Evolutionary conservation across 352 stramenopile species (phyloP), one percentile per base, ranked within the genome.

Genomic region (Phytopythium ostracodes): DNA sequence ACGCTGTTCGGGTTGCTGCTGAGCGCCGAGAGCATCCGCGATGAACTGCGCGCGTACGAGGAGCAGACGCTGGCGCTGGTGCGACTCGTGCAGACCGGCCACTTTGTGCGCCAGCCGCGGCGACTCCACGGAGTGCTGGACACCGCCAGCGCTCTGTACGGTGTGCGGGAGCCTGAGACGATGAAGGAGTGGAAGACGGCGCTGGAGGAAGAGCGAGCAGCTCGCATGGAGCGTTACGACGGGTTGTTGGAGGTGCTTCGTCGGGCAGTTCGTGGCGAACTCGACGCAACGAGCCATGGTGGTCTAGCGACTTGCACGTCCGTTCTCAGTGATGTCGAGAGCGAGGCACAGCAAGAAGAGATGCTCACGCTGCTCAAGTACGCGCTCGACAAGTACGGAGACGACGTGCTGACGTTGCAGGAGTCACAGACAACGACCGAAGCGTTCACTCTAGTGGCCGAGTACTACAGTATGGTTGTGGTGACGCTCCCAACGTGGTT

Each of bases 401-500:
- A 56, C 11, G 50, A 29, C n/a, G n/a, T n/a, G 50, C 18, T 56
- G 8, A 43, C 29, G 1, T 11, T 18, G 1, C 8, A 40, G 3
- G 50, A 56, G 29, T 15, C 27, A 7, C 0, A 27, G 6, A 22
- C 22, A 6, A 14, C 24, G 27, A 40, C 12, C 10, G 35, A 40
- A 25, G 50, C 50, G 6, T 56, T 56, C 10, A 10, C 0, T 1
- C 50, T 56, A 15, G 29, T 56, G 25, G 31, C 25, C 6, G 50
- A 56, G 29, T 15, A 15, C 29, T 27, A 15, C 4, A 22, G 35
- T 6, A 40, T 56, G 12, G 18, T 5, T 2, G 35, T 43, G 27
- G 12, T 55, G 49, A 9, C 50, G 29, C 50, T 56, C 14, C 50
- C 50, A 27, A 42, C 50, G 50, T 56, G 50, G 50, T 25, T 56